Conservation (phyloP, 352 stramenopile genomes). For the Pythium scleroteichum region DNA sequence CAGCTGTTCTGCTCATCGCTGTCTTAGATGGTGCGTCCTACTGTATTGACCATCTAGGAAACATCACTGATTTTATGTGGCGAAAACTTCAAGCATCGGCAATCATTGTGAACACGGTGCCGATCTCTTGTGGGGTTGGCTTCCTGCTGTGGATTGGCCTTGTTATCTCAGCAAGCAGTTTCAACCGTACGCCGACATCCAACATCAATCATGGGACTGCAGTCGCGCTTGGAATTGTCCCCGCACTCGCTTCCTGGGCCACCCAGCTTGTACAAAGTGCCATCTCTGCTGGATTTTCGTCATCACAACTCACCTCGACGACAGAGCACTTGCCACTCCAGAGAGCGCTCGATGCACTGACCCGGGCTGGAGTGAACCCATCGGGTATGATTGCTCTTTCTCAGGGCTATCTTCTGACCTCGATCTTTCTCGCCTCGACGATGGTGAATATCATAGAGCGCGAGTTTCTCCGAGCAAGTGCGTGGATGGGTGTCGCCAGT, state of each 20-base stretch:
- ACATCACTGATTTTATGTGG: neutral
- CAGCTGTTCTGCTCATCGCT: constrained; percentile 30
- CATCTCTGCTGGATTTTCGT: constrained; percentile 23
- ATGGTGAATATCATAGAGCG: constrained; percentile 56
- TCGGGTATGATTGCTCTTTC: constrained; percentile 44
- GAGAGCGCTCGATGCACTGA: constrained; percentile 29
- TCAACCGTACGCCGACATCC: constrained; percentile 37
- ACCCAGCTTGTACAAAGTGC: constrained; percentile 42
- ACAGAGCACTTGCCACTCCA: constrained; percentile 16
- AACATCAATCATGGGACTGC: constrained; percentile 46
- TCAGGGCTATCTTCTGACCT: constrained; percentile 45
- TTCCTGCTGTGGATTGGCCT: constrained; percentile 57
- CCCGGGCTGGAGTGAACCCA: constrained; percentile 33
- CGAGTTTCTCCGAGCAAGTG: constrained; percentile 38
- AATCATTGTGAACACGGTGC: constrained; percentile 38
- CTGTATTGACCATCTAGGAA: neutral
- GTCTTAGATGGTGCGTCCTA: constrained; percentile 31
- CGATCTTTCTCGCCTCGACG: constrained; percentile 45
- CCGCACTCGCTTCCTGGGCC: constrained; percentile 40
- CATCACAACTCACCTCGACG: neutral
- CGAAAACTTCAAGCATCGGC: constrained; percentile 20
- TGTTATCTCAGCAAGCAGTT: constrained; percentile 44
- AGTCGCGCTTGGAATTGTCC: constrained; percentile 43
- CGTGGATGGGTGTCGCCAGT: constrained; percentile 38
- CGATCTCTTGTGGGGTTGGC: constrained; percentile 41